Conservation (phyloP, 108 stramenopile species). For the Nannochloropsis gaditana region DNA sequence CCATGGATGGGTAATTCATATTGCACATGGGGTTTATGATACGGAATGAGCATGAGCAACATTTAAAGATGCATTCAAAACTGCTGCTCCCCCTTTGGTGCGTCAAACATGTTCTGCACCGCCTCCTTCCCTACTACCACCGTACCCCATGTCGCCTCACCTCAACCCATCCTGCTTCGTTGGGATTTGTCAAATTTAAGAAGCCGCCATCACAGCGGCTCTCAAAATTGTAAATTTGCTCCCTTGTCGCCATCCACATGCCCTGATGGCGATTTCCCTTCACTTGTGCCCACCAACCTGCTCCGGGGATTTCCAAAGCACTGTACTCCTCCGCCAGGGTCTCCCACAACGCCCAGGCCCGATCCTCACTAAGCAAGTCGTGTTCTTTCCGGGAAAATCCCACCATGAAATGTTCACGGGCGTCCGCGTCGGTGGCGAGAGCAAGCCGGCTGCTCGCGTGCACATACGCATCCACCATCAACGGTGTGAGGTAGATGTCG, state of each 20-base stretch:
- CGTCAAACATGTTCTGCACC: no score
- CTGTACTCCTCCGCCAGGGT: not conserved
- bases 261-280: not conserved
- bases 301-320: not conserved
- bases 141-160: not conserved
- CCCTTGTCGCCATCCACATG: conserved; percentile 19
- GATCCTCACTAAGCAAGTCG: not conserved
- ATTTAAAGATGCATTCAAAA: no score
- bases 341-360: not conserved
- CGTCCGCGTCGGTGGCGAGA: not conserved
- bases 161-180: not conserved
- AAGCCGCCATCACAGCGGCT: not conserved
- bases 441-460: not conserved
- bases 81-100: no score
- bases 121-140: no score
- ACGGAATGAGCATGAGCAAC: no score
- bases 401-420: not conserved
- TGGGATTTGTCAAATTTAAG: not conserved
- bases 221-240: not conserved
- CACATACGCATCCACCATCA: not conserved
- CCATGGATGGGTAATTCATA: no score
- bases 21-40: no score
- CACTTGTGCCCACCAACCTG: not conserved
- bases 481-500: not conserved
- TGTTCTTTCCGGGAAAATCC: not conserved